Evolutionary conservation across 176 grass and related monocot genomes (phyloP).

Genomic region (sorghum (Sorghum bicolor)): DNA sequence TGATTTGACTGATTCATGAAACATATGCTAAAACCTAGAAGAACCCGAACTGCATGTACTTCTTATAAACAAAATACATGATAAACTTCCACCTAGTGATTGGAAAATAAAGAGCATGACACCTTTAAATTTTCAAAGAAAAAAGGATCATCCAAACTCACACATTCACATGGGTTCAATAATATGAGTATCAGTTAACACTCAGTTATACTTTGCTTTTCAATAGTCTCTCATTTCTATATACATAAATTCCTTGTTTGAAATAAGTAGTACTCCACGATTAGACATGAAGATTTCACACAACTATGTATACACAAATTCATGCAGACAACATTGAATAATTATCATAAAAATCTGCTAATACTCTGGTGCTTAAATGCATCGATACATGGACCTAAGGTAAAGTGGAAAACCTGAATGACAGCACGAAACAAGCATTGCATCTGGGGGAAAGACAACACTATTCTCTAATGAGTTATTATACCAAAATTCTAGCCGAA

Average conservation of each 20-base stretch:
- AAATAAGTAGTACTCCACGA: background rate
- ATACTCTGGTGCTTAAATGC: background rate
- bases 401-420: background rate
- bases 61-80: background rate
- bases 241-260: background rate
- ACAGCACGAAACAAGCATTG: constrained; percentile 2
- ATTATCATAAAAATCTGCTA: background rate
- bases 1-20: background rate
- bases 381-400: constrained; percentile 7
- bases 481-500: constrained; percentile 10
- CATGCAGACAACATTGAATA: background rate
- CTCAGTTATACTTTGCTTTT: background rate
- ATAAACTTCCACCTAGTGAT: background rate
- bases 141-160: background rate
- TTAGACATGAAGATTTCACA: background rate
- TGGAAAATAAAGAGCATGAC: background rate
- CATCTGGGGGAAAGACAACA: background rate
- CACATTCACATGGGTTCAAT: background rate
- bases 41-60: background rate
- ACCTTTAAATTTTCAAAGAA: background rate
- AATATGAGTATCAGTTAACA: background rate
- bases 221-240: background rate
- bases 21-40: background rate
- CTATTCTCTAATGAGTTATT: background rate
- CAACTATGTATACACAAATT: background rate